Base-by-base conservation (phyloP, 805 yeast species). In the Wickerhamomyces strasburgensis region DNA sequence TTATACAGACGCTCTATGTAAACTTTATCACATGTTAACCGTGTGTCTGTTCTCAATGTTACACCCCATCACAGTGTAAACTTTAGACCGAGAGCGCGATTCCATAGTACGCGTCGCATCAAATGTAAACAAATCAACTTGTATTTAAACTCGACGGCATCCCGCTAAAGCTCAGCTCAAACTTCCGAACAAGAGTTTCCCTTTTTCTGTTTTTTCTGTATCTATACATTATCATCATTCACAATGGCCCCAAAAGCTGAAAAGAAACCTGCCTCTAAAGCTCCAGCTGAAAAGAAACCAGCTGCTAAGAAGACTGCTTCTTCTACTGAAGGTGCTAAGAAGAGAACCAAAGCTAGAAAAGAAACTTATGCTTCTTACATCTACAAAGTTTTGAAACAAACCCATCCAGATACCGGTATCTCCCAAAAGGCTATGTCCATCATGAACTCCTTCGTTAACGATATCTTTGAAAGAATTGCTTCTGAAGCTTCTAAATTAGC, bases 381-480 rank as follows among this genome's bases (percentile, higher is more conserved):
- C 67, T 90, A 89, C 93, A 90, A 90, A 73, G 97, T 89, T 54
- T 83, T 90, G 67, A 89, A 89, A 73, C 97, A 90, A 78, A 89
- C 97, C 48, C 98, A 90, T 73, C 98, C 97, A 69, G 97, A 90
- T 69, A 90, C 98, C 48, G 98, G 97, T 86, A 90, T 90, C 67
- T 89, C 98, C 58, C 95, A 88, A 73, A 85, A 87, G 67, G 96
- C 98, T 51, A 90, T 90, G 96, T 87, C 96, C 52, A 90, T 90
- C 68, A 82, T 90, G 90, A 90, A 90, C 84, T 90, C 97, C 30
- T 90, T 90, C 58, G 97, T 90, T 56, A 89, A 88, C 75, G 97
- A 90, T 71, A 87, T 90, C 67, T 90, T 90, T 64, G 98, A 90
- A 78, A 89, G 98, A 78, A 84, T 90, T 58, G 97, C 98, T 57